A percentile compares a stretch with the other conserved stretches of the same genome.
Conservation (phyloP, 2,329 filamentous ascomycete genomes). For the Neoscytalidium dimidiatum region DNA sequence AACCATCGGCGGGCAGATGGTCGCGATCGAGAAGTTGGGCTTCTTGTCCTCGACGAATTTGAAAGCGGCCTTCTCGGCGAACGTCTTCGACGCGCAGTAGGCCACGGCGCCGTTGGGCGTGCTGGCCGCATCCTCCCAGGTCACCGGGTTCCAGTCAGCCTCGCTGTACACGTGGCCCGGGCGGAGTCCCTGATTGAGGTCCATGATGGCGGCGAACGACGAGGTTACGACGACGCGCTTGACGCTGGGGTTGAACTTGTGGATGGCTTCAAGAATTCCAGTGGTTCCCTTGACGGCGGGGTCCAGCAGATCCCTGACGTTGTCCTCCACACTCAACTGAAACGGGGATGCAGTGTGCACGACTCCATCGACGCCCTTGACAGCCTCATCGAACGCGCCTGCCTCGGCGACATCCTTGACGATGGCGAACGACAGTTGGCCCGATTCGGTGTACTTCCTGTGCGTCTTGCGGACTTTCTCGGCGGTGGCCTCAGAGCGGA, state of each 20-base stretch:
- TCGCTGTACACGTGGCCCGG: constrained; percentile 25
- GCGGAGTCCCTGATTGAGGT: background rate
- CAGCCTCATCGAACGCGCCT: constrained; percentile 39
- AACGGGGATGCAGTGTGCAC: constrained; percentile 47
- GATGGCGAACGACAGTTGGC: constrained; percentile 46
- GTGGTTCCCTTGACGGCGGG: constrained; percentile 51
- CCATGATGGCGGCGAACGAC: constrained; percentile 16
- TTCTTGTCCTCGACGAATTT: constrained; percentile 28
- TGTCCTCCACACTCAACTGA: constrained; percentile 10
- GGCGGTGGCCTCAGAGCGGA: constrained; percentile 23
- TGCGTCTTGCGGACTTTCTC: constrained; percentile 41
- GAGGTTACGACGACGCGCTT: constrained; percentile 28
- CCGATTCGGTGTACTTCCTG: constrained; percentile 32
- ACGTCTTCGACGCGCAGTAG: constrained; percentile 29
- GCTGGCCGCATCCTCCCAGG: constrained; percentile 27
- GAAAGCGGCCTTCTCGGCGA: constrained; percentile 30
- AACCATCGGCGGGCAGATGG: constrained; percentile 31
- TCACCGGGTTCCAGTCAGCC: constrained; percentile 30
- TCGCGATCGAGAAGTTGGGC: constrained; percentile 27
- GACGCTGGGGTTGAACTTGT: constrained; percentile 19
- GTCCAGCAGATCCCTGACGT: constrained; percentile 35
- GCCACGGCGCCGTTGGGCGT: constrained; percentile 24
- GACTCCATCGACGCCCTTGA: constrained; percentile 46
- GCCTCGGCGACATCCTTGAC: constrained; percentile 46
- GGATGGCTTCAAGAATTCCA: constrained; percentile 39